Conservation (phyloP, 2,329 filamentous ascomycete species). For the Hortaea werneckii region DNA sequence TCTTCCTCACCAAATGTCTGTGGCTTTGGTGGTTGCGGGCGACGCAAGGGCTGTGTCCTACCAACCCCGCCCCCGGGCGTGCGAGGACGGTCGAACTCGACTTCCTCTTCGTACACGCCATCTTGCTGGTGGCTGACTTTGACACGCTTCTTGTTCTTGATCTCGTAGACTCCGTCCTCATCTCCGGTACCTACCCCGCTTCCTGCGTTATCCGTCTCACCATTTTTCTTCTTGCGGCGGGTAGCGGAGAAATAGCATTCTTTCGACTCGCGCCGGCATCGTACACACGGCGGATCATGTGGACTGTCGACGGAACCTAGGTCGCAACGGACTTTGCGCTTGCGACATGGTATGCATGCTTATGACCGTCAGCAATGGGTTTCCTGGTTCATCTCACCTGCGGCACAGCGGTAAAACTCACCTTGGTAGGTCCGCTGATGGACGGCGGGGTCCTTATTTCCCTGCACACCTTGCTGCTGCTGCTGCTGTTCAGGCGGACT, state of each 20-base stretch:
- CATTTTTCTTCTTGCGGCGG: conserved; percentile 76
- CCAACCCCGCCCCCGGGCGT: conserved; percentile 58
- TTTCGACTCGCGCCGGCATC: conserved; percentile 89
- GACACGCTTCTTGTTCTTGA: conserved; percentile 62
- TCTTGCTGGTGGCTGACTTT: conserved; percentile 33
- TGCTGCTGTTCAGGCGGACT: background rate
- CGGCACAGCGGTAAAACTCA: conserved; percentile 4
- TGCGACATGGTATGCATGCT: conserved; percentile 46
- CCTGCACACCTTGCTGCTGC: background rate
- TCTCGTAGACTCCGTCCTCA: conserved; percentile 50
- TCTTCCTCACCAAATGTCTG: conserved; percentile 40
- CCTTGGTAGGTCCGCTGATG: conserved; percentile 15
- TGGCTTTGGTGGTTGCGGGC: conserved; percentile 39
- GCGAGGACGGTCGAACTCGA: conserved; percentile 49
- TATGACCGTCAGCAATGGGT: conserved; percentile 21
- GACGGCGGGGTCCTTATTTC: conserved; percentile 2
- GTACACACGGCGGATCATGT: conserved; percentile 83
- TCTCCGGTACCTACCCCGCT: conserved; percentile 22
- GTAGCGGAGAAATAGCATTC: conserved; percentile 96
- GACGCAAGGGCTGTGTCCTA: conserved; percentile 54
- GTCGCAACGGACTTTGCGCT: conserved; percentile 49
- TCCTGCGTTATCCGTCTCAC: conserved; percentile 35
- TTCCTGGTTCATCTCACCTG: background rate
- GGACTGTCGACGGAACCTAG: conserved; percentile 78
- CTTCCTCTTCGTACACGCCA: conserved; percentile 19